Conservation (phyloP, 1,139 yeast species). For the Williopsis jadinii region DNA sequence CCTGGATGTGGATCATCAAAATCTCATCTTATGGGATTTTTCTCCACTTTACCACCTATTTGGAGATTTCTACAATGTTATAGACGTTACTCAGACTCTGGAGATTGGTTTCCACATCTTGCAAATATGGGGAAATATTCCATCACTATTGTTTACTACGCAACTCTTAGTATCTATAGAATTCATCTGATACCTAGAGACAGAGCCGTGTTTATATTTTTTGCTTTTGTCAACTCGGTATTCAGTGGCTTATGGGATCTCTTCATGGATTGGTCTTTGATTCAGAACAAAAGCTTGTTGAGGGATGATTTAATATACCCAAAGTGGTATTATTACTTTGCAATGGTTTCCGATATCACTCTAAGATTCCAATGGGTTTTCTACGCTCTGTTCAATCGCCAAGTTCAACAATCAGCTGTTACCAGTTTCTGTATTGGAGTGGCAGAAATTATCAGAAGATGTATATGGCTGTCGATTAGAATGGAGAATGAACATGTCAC, state of each 20-base stretch:
- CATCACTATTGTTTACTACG: conserved; percentile 60
- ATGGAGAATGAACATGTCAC: conserved; percentile 95
- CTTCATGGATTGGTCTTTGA: conserved; percentile 90
- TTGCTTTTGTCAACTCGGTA: conserved; percentile 70
- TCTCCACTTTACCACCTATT: conserved; percentile 76
- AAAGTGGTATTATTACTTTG: conserved; percentile 55
- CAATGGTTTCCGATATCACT: conserved; percentile 65
- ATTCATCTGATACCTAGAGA: conserved; percentile 40
- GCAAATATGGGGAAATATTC: conserved; percentile 83
- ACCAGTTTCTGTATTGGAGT: conserved; percentile 79
- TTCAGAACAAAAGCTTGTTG: conserved; percentile 61
- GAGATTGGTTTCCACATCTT: conserved; percentile 94
- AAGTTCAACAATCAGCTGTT: conserved; percentile 85
- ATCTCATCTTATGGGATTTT: conserved; percentile 75
- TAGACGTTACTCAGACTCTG: conserved; percentile 87
- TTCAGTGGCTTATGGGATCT: conserved; percentile 80
- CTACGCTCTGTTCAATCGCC: conserved; percentile 59
- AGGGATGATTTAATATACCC: conserved; percentile 66
- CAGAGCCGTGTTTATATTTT: conserved; percentile 56
- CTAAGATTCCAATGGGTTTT: conserved; percentile 89
- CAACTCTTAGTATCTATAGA: conserved; percentile 74
- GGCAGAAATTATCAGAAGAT: conserved; percentile 75
- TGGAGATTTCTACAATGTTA: conserved; percentile 90
- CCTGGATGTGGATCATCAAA: conserved; percentile 69
- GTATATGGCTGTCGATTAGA: conserved; percentile 84